Base-by-base conservation (phyloP, 1,139 yeast genomes). In the Hanseniaspora gamundiae region DNA sequence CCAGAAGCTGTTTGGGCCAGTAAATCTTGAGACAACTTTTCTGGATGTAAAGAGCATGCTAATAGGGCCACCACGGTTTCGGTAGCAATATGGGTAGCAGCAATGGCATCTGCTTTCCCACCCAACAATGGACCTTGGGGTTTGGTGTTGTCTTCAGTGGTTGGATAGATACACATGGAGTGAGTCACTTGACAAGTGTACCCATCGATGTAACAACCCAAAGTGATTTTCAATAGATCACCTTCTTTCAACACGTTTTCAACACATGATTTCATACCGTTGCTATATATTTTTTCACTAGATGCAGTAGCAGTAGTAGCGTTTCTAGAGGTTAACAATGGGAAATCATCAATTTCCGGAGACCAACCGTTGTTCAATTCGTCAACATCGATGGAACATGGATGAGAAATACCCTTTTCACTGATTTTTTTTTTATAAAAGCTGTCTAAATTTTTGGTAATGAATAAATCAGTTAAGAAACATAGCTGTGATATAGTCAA, bases 201-300 rank as follows among this genome's bases (percentile, higher is more conserved):
- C 42, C 98, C 98, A 62, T 91, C 98, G 53, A 91, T 76, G 52
- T 91, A 96, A 47, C 83, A 88, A 41, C 96, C 97, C 35, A 87
- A 69, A 20, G 82, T 69, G 46, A 91, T 73, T 47, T 91, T 87
- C 36, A 84, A 86, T 42, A 88, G 70, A 60, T 91, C 97, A 43
- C 97, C 97, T 30, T 78, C 77, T 46, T 69, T 65, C 57, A 84
- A 76, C 39, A 65, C 62, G 49, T 72, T 68, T 47, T 69, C 67
- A 16, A 74, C 56, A 21, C 48, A 41, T 36, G 51, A 45, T 29
- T 38, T 38, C 28, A 43, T 38, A 45, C 59, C 54, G 24, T 43
- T 42, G 27, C 39, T 39, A 13, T 42, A 35, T 14, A 20, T 21
- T 6, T 9, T 24, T 24, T 9, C 26, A 16, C 51, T 40, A 11